phyloP scores from a whole-genome alignment of 805 yeast species.

The Hagleromyces aurorensis region DNA sequence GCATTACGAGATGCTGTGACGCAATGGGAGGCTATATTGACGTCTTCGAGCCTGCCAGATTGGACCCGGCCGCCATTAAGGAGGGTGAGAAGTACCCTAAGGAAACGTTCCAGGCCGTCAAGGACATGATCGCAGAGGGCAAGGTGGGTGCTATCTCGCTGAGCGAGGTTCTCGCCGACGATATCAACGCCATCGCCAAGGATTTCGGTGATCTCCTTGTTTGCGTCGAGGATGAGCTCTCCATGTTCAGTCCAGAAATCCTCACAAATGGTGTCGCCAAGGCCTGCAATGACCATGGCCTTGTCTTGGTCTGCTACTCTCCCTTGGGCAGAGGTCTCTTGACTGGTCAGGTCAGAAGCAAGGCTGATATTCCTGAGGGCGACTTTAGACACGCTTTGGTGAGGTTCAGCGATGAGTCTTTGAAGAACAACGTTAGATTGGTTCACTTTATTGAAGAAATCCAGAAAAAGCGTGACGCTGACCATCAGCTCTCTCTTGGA shows the following conservation, averaged over 20 bases:
- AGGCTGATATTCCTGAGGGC: constrained; percentile 43
- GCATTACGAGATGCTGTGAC: constrained; percentile 39
- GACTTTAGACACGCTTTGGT: constrained; percentile 48
- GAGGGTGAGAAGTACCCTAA: constrained; percentile 34
- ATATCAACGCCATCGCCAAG: constrained; percentile 51
- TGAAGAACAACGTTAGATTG: constrained; percentile 43
- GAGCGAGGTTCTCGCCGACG: constrained; percentile 59
- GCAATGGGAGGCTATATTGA: constrained; percentile 45
- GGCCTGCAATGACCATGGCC: constrained; percentile 45
- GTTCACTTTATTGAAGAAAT: constrained; percentile 40
- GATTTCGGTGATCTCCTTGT: constrained; percentile 45
- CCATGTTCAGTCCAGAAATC: constrained; percentile 60
- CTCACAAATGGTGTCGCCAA: constrained; percentile 55
- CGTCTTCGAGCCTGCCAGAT: constrained; percentile 66
- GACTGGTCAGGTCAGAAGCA: constrained; percentile 49
- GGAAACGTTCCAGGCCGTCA: constrained; percentile 48
- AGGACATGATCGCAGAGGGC: constrained; percentile 54
- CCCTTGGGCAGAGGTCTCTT: constrained; percentile 77
- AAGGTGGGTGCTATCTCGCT: constrained; percentile 62
- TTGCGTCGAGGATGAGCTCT: constrained; percentile 72
- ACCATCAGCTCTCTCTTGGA: constrained; percentile 42
- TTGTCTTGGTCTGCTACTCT: constrained; percentile 73
- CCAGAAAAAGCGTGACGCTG: constrained; percentile 45
- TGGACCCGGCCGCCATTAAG: constrained; percentile 36
- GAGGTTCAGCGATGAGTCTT: constrained; percentile 51